phyloP scores from a whole-genome alignment of 345 rosid species.

The Citrus medica region DNA sequence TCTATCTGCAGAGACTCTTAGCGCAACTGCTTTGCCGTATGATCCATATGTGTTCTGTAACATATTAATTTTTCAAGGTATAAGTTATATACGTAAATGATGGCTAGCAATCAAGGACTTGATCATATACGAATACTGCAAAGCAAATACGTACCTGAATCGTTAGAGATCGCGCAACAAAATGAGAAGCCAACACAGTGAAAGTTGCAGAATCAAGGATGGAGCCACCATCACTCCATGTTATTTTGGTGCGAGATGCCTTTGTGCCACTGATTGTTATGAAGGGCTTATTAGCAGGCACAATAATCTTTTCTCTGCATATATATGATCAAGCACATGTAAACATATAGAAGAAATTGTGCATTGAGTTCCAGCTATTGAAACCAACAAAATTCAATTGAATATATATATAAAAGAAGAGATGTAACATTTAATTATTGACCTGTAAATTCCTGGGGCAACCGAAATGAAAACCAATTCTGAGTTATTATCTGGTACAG shows the following conservation, averaged over 20 bases:
- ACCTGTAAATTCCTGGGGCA: slow-evolving; percentile 77
- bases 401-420: no score
- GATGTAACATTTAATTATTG: not conserved
- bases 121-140: not conserved
- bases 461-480: slow-evolving; percentile 51
- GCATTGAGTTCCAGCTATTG: no score
- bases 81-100: no score
- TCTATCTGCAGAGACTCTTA: slow-evolving; percentile 59
- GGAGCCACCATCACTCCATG: slow-evolving; percentile 25
- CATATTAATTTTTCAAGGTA: no score
- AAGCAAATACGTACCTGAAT: slow-evolving; percentile 25
- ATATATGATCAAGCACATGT: not conserved
- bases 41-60: slow-evolving; percentile 58
- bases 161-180: slow-evolving; percentile 59
- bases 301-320: slow-evolving; percentile 50
- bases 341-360: no score
- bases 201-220: slow-evolving; percentile 53
- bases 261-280: slow-evolving; percentile 68
- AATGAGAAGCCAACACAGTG: slow-evolving; percentile 58
- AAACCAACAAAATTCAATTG: no score
- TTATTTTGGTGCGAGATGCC: slow-evolving; percentile 40
- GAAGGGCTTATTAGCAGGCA: slow-evolving; percentile 69
- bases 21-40: slow-evolving; percentile 52
- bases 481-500: slow-evolving; percentile 50
- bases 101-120: no score